Conservation (phyloP, 2,329 filamentous ascomycete species). For the Trichoderma citrinoviride region DNA sequence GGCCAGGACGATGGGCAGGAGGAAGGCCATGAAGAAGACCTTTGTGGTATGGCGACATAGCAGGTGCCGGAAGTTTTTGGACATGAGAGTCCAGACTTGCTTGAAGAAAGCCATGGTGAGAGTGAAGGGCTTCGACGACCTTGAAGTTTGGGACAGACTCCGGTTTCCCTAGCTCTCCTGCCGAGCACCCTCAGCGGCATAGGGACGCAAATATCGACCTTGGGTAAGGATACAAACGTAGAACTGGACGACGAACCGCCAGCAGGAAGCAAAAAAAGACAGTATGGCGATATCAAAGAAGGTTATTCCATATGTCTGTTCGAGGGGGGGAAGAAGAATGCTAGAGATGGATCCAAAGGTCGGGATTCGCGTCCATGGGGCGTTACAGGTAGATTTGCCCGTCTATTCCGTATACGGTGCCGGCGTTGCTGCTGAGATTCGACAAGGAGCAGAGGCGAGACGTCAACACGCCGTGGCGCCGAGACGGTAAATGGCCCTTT, state of each 20-base stretch:
- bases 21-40: constrained; percentile 55
- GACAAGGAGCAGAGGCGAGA: not conserved
- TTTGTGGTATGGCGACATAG: constrained; percentile 52
- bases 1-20: constrained; percentile 58
- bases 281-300: not conserved
- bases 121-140: not conserved
- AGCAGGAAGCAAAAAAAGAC: not conserved
- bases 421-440: not conserved
- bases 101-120: constrained; percentile 50
- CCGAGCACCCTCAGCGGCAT: not conserved
- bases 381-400: not conserved
- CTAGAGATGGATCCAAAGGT: not conserved
- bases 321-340: not conserved
- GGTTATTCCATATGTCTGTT: not conserved
- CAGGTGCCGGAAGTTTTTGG: constrained; percentile 61
- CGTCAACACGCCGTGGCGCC: not conserved
- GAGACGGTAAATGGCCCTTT: not conserved
- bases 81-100: constrained; percentile 60
- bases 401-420: not conserved
- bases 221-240: not conserved
- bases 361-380: not conserved
- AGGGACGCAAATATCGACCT: not conserved
- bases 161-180: not conserved
- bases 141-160: not conserved
- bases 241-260: not conserved